Evolutionary conservation across 441 rosid species (phyloP), one percentile per base, ranked within the genome.

Genomic region (Viola pubescens): DNA sequence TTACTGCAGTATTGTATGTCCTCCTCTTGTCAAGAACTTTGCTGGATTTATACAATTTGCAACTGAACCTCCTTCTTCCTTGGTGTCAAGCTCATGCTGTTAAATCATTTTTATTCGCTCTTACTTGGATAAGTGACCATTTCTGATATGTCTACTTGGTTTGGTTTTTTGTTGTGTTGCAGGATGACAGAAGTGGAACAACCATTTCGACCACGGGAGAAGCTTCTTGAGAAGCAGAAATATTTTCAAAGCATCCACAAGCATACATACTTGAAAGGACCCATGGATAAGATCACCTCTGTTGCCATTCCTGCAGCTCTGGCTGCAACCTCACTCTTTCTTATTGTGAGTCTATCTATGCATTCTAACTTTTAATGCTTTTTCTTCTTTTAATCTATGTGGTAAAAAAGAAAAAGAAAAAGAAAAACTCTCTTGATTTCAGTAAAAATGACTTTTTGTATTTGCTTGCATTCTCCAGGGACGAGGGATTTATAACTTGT

Each of bases 401-500:
- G 49, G 10, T 1, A 46, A 3, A 16, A 45, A 34, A 5, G 4
- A 0, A 3, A 7, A 5, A 41, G 3, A 3, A 0, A 5, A 3
- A 7, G 43, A 5, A 59, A 3, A 26, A 12, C 37, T 54, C 46
- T 4, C 48, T 48, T 16, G 16, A 9, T 46, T 14, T 46, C 19
- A 1, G 4, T 37, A 7, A 38, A 12, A 14, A 57, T 38, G 16
- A 46, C 41, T 40, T 38, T 10, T 0, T 51, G 4, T 51, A 70
- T 47, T 37, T 59, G 58, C 56, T 62, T 56, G 46, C 82, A 91
- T 26, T 26, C 34, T 26, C 2, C 34, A 26, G 98, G 98, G 88
- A 37, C 86, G 82, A 19, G 95, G 97, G 37, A 76, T 89, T 81
- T 92, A 92, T 72, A 87, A 87, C 70, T 78, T 89, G 98, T 74